Conservation (phyloP, 116 monocot species). For the Papilionanthe hybrid region DNA sequence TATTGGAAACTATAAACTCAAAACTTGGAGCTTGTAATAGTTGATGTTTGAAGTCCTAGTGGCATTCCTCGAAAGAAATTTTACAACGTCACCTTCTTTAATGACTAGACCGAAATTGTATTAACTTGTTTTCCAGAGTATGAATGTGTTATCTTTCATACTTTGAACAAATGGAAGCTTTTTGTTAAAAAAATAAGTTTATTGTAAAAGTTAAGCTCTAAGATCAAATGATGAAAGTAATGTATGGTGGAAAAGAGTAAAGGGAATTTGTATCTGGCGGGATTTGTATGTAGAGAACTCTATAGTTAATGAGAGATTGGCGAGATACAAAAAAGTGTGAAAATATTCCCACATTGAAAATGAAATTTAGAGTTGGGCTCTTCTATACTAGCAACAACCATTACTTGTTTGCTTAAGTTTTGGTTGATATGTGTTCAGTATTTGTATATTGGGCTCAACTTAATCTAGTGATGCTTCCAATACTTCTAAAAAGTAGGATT, state of each 20-base stretch:
- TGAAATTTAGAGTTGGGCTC: no score
- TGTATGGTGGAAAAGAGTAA: background rate
- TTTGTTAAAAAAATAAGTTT: background rate
- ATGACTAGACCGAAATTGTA: background rate
- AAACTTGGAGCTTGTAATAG: background rate
- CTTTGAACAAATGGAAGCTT: background rate
- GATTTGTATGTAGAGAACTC: background rate
- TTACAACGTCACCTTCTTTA: background rate
- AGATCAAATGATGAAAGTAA: background rate
- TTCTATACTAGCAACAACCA: no score
- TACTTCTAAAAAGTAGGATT: no score
- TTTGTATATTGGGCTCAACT: no score
- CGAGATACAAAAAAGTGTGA: no score
- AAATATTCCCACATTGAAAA: no score
- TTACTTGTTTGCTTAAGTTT: background rate
- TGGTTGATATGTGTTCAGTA: background rate
- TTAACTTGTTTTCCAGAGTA: background rate
- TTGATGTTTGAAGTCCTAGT: background rate
- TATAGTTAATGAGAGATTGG: background rate
- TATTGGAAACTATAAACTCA: background rate
- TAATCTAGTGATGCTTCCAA: no score
- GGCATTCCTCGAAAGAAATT: background rate
- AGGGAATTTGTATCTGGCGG: background rate
- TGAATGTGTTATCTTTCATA: background rate
- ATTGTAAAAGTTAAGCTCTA: background rate